A percentile compares a stretch with the other conserved stretches of the same genome.
Conservation (phyloP, 2,329 filamentous ascomycete species). For the Calonectria montana region DNA sequence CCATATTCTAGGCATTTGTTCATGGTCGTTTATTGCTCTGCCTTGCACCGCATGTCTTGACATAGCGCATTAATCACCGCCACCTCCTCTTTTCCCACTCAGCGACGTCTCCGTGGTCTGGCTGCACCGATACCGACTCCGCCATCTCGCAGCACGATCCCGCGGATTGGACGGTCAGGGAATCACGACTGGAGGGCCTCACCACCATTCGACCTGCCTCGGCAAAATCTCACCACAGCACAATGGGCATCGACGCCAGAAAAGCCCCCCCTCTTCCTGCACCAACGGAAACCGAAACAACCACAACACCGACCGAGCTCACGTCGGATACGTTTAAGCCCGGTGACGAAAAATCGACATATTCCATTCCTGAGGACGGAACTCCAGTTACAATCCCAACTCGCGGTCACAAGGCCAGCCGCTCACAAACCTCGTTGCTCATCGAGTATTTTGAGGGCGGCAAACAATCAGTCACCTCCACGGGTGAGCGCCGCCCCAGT, state of each 20-base stretch:
- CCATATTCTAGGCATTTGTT: constrained; percentile 31
- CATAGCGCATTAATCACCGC: constrained; percentile 34
- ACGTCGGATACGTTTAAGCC: constrained; percentile 74
- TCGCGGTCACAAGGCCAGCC: constrained; percentile 66
- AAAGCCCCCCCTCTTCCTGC: constrained; percentile 77
- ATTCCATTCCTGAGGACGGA: constrained; percentile 86
- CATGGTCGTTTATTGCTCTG: constrained; percentile 28
- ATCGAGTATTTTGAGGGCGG: constrained; percentile 95
- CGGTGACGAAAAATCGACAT: constrained; percentile 78
- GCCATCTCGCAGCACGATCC: constrained; percentile 1
- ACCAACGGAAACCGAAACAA: constrained; percentile 80
- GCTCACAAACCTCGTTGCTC: constrained; percentile 88
- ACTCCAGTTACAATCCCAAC: constrained; percentile 94
- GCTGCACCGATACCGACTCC: constrained; percentile 25
- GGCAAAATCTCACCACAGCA: constrained; percentile 45
- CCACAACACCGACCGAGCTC: constrained; percentile 70
- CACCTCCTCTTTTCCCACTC: constrained; percentile 29
- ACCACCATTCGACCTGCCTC: constrained; percentile 22
- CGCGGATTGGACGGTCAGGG: constrained; percentile 36
- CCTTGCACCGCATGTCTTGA: constrained; percentile 47
- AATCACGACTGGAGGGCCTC: constrained; percentile 29
- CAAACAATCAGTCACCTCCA: constrained; percentile 65
- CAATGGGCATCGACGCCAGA: constrained; percentile 67
- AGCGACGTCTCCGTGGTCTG: constrained; percentile 25
- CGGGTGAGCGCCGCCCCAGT: constrained; percentile 79